Base-by-base conservation (phyloP, 768 basidiomycete species). In the Stropharia rugosoannulata region DNA sequence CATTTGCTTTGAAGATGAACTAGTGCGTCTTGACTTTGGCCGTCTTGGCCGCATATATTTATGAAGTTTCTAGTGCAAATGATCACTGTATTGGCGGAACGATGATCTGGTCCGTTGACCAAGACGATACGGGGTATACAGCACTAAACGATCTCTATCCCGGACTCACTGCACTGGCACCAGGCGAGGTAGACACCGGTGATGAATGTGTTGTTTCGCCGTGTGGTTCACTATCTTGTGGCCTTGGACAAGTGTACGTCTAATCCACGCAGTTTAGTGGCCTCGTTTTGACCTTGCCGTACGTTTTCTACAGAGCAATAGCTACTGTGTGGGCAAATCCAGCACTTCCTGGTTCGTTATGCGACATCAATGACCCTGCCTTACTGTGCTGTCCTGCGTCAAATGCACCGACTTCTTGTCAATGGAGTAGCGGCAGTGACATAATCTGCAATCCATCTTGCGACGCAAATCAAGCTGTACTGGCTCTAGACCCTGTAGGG, bases 21-120 rank as follows among this genome's bases (percentile, higher is more conserved):
- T 65, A 65, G 49, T 55, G 48, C 35, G 54, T 29, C 47, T 15
- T 16, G 12, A 9, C 19, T 7, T 3, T 35, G 18, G 15, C 12
- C 13, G 36, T 51, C 18, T 32, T 32, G 15, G 6, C 13, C 13
- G 16, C 9, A 27, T 22, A 25, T 12, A 38, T 27, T n/a, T 45
- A 9, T 35, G 7, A 3, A 12, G 8, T 18, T 22, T n/a, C 9
- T 22, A 55, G 53, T 29, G 64, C 62, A 15, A 63, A 65, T 32
- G 49, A 57, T 37, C 55, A 57, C 19, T 63, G 64, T 49, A 57
- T 65, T 43, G 61, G 62, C 8, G 66, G 66, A 11, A 60, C 61
- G 0, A 64, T 67, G 64, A 61, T 67, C 18, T 67, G 66, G 66
- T 51, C 49, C 18, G 37, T 57, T 15, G 56, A 57, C 22, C 56